phyloP scores from a whole-genome alignment of 768 basidiomycete species.

The Agaricus subrufescens region DNA sequence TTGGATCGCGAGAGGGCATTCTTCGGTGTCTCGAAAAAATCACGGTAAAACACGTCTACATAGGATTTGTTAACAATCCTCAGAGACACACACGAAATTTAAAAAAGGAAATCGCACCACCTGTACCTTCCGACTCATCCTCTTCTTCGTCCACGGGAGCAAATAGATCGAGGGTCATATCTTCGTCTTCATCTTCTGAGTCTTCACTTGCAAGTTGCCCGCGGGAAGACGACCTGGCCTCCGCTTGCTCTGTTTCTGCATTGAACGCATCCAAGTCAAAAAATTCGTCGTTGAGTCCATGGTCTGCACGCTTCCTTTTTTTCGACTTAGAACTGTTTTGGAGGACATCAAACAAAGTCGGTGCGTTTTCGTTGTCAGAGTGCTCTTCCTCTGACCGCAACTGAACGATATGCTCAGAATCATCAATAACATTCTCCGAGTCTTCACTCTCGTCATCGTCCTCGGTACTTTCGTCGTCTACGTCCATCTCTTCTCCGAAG shows the following conservation, averaged over 20 bases:
- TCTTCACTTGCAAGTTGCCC: conserved; percentile 51
- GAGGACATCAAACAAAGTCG: conserved; percentile 20
- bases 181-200: conserved; percentile 56
- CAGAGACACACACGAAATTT: not conserved
- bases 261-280: conserved; percentile 90
- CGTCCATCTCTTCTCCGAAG: conserved; percentile 16
- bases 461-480: conserved; percentile 12
- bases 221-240: conserved; percentile 55
- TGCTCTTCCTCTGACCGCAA: conserved; percentile 22
- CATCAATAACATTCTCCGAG: conserved; percentile 10
- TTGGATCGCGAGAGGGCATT: conserved; percentile 14
- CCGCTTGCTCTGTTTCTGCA: conserved; percentile 73
- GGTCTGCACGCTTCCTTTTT: conserved; percentile 18
- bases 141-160: conserved; percentile 45
- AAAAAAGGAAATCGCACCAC: conserved; percentile 28
- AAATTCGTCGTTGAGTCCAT: conserved; percentile 81
- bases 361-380: conserved; percentile 29
- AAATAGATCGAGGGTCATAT: conserved; percentile 62
- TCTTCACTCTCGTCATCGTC: conserved; percentile 15
- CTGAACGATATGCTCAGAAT: conserved; percentile 20
- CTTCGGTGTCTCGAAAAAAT: conserved; percentile 75
- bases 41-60: conserved; percentile 62
- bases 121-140: conserved; percentile 33
- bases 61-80: not conserved
- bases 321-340: conserved; percentile 21